Percentiles rank a stretch among this genome's conserved stretches.
Conservation (phyloP, 164 flowering plant genomes). For the Buxus sempervirens region DNA sequence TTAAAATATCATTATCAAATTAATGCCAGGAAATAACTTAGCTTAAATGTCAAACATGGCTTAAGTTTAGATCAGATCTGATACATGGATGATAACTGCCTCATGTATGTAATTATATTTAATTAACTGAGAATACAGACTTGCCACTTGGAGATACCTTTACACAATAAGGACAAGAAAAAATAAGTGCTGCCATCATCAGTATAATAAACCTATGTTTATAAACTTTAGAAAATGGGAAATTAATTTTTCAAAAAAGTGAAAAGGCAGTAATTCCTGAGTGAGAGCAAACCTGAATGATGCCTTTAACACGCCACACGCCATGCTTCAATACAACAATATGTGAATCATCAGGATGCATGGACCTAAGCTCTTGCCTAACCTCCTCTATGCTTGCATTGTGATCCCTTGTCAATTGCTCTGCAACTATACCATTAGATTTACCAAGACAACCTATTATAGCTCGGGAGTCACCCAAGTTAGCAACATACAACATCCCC, state of each 20-base stretch:
- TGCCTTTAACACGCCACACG: conserved; percentile 82
- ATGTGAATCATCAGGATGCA: conserved; percentile 70
- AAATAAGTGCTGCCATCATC: too few species aligned
- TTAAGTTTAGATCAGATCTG: not conserved
- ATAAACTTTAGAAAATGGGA: not conserved
- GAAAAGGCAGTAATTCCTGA: not conserved
- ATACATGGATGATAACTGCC: not conserved
- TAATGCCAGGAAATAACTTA: not conserved
- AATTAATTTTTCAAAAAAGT: not conserved
- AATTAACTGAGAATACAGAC: not conserved
- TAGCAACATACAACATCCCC: conserved; percentile 59
- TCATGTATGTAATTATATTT: too few species aligned
- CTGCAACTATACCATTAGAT: conserved; percentile 48
- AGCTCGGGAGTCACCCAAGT: conserved; percentile 81
- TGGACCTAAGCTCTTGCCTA: conserved; percentile 55
- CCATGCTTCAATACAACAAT: conserved; percentile 60
- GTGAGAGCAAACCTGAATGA: conserved; percentile 57
- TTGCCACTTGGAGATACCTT: not conserved
- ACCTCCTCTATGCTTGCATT: conserved; percentile 71
- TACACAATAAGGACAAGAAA: not conserved
- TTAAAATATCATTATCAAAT: too few species aligned
- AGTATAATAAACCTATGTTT: too few species aligned
- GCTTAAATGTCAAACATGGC: too few species aligned
- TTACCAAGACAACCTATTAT: conserved; percentile 52
- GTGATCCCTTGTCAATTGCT: conserved; percentile 68